Conservation (phyloP, 805 yeast species). For the Candida ficus region DNA sequence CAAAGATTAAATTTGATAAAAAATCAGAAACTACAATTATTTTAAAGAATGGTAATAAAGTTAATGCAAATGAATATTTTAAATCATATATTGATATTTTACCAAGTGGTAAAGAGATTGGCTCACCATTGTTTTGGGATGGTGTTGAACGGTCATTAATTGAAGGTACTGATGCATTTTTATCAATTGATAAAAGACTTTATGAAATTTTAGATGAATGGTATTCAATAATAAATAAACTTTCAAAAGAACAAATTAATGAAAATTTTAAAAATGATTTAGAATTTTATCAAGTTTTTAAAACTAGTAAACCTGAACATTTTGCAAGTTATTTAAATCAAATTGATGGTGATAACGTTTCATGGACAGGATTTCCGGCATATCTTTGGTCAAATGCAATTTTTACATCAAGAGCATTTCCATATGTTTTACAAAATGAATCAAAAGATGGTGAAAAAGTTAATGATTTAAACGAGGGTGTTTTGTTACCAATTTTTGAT, state of each 20-base stretch:
- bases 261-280: constrained; percentile 21
- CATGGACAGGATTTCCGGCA: constrained; percentile 63
- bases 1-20: constrained; percentile 36
- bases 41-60: neutral
- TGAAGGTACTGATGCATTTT: constrained; percentile 66
- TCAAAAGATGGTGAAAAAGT: constrained; percentile 14
- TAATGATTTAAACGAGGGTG: constrained; percentile 47
- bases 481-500: constrained; percentile 76
- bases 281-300: constrained; percentile 24
- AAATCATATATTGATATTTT: constrained; percentile 43
- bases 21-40: constrained; percentile 15
- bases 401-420: constrained; percentile 77
- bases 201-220: constrained; percentile 54
- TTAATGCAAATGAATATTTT: constrained; percentile 22
- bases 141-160: constrained; percentile 44
- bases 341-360: constrained; percentile 16
- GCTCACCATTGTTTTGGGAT: constrained; percentile 68
- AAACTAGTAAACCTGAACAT: constrained; percentile 20
- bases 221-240: constrained; percentile 29
- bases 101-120: constrained; percentile 39
- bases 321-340: constrained; percentile 23
- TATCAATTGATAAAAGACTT: constrained; percentile 44
- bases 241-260: constrained; percentile 12
- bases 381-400: constrained; percentile 75
- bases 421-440: constrained; percentile 46